Conservation (phyloP, 306 rosid species). For the Acmispon strigosus region DNA sequence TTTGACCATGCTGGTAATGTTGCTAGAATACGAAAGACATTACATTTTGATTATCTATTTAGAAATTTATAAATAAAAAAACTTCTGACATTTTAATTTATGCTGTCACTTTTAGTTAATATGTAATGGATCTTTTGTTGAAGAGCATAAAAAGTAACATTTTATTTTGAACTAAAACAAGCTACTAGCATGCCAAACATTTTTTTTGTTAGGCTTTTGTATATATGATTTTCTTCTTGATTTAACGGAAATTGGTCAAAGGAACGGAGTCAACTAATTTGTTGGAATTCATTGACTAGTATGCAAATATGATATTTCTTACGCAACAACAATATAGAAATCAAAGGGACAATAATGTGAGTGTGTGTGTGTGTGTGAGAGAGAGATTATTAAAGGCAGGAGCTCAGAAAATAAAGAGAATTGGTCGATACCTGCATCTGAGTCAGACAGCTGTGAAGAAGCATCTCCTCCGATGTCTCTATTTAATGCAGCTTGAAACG, state of each 20-base stretch:
- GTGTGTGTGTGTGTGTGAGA: not conserved
- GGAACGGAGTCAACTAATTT: not conserved
- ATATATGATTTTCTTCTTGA: not conserved
- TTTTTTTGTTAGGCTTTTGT: not conserved
- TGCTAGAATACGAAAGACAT: not conserved
- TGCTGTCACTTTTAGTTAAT: not conserved
- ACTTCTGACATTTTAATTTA: not conserved
- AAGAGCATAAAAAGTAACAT: not conserved
- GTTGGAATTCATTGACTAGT: constrained; percentile 23
- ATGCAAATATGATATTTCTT: constrained; percentile 16
- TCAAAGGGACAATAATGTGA: not conserved
- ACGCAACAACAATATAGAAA: not conserved
- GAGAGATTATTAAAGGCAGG: not conserved
- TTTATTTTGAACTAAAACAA: not conserved
- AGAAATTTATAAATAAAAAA: not conserved
- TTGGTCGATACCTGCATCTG: constrained; percentile 34
- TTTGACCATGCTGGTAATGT: not conserved
- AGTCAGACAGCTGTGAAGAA: constrained; percentile 48
- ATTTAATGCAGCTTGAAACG: constrained; percentile 78
- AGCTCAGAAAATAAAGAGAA: not conserved
- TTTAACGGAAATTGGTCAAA: constrained; percentile 6
- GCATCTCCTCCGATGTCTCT: constrained; percentile 75
- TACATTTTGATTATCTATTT: not conserved
- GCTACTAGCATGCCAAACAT: not conserved
- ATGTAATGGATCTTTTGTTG: not conserved